These are phyloP conservation scores for Brassica incana DNA, from an alignment of 345 rosid genomes.

Conservation along the genomic window DNA sequence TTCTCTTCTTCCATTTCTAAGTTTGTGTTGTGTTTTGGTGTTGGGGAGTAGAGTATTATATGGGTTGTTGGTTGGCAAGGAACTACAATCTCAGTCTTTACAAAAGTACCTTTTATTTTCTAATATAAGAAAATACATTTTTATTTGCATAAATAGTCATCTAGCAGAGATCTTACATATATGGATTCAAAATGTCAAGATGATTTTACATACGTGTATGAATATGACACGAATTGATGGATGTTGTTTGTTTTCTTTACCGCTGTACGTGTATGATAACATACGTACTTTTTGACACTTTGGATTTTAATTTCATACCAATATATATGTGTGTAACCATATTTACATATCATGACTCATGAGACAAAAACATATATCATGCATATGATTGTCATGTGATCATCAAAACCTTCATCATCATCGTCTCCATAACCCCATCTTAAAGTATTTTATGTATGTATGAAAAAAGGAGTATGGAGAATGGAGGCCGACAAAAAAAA, in stretches of 20 bases:
- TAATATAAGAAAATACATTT: neutral
- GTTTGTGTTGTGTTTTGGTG: conserved; percentile 30
- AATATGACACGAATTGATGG: conserved; percentile 18
- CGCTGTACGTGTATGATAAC: neutral
- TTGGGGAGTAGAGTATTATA: conserved; percentile 22
- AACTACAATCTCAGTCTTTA: conserved; percentile 29
- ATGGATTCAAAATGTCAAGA: conserved; percentile 26
- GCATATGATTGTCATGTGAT: conserved; percentile 6
- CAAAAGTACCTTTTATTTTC: conserved; percentile 19
- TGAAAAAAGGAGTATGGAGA: conserved; percentile 2
- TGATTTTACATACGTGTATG: conserved; percentile 23
- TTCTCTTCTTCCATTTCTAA: conserved; percentile 56
- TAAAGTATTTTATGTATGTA: neutral
- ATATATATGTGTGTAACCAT: neutral
- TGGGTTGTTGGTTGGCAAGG: conserved; percentile 35
- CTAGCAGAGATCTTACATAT: conserved; percentile 29
- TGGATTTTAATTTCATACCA: neutral
- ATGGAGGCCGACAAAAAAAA: conserved; percentile 34
- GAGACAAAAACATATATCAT: neutral
- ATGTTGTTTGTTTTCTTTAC: neutral
- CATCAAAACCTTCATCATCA: neutral
- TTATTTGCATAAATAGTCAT: conserved; percentile 6
- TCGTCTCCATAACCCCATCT: neutral
- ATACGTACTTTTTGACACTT: neutral
- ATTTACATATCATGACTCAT: neutral